These are phyloP conservation scores for Spiraea crenata DNA, from an alignment of 331 rosid genomes.

Conservation along the genomic window DNA sequence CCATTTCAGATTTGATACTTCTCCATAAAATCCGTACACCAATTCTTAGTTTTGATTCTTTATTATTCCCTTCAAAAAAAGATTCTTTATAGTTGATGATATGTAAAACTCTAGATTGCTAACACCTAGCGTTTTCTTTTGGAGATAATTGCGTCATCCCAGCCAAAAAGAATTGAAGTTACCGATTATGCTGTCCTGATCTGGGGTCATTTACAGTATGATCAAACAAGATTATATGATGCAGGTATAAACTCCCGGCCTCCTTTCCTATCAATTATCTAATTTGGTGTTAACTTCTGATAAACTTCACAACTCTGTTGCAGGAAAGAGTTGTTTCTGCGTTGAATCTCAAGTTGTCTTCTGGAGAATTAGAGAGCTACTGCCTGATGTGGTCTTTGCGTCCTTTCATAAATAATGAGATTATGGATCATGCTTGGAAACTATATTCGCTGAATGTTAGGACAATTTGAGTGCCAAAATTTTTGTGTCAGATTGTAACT, in stretches of 20 bases:
- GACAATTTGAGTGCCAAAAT: neutral
- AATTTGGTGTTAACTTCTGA: neutral
- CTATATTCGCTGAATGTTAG: constrained; percentile 42
- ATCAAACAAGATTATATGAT: constrained; percentile 59
- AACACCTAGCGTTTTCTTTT: constrained; percentile 22
- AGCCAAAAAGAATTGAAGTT: constrained; percentile 31
- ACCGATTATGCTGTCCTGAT: constrained; percentile 46
- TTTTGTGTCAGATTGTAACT: neutral
- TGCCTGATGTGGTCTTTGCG: constrained; percentile 83
- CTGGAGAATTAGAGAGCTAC: constrained; percentile 67
- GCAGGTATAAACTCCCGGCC: constrained; percentile 50
- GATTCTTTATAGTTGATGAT: neutral
- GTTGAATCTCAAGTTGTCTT: constrained; percentile 45
- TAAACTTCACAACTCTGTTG: constrained; percentile 9
- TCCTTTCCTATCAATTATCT: neutral
- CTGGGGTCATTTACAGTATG: constrained; percentile 60
- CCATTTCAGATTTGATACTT: constrained; percentile 1
- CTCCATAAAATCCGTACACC: constrained; percentile 7
- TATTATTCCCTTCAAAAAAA: neutral
- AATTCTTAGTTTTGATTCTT: constrained; percentile 13
- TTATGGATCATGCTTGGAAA: constrained; percentile 60
- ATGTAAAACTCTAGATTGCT: neutral
- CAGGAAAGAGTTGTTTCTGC: constrained; percentile 72
- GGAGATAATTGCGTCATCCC: constrained; percentile 36
- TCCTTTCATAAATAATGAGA: constrained; percentile 62